Conservation (phyloP, 352 stramenopile genomes). For the Phytophthora citrophthora region DNA sequence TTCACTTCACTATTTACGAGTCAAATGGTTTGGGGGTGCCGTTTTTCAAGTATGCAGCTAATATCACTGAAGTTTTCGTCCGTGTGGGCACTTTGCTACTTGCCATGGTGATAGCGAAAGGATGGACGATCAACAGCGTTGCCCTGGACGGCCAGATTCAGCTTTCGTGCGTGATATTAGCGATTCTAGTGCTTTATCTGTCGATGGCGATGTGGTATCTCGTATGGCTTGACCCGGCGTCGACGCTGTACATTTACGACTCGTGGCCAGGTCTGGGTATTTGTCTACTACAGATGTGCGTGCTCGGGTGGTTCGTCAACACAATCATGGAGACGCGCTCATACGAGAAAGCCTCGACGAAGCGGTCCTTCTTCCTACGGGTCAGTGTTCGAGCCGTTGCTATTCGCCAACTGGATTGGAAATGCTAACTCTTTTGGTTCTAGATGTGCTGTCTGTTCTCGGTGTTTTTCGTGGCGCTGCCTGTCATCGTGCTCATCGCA, state of each 20-base stretch:
- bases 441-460: constrained; percentile 74
- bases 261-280: constrained; percentile 77
- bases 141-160: constrained; percentile 65
- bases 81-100: constrained; percentile 74
- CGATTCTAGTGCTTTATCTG: constrained; percentile 69
- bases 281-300: constrained; percentile 61
- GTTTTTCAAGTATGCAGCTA: constrained; percentile 72
- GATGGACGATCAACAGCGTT: constrained; percentile 82
- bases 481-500: constrained; percentile 71
- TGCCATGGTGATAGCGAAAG: constrained; percentile 79
- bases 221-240: constrained; percentile 77
- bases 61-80: constrained; percentile 75
- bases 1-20: constrained; percentile 66
- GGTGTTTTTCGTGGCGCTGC: constrained; percentile 73
- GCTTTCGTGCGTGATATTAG: constrained; percentile 71
- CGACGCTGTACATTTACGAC: constrained; percentile 86
- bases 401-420: background rate
- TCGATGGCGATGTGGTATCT: constrained; percentile 86
- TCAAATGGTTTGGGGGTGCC: constrained; percentile 75
- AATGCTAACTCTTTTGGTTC: constrained; percentile 6
- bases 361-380: constrained; percentile 69
- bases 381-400: constrained; percentile 26
- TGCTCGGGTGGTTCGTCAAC: constrained; percentile 69
- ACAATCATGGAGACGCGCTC: constrained; percentile 73
- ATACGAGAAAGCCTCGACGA: constrained; percentile 60